Conservation (phyloP, 2,329 filamentous ascomycete species). For the Trichophyton mentagrophytes region DNA sequence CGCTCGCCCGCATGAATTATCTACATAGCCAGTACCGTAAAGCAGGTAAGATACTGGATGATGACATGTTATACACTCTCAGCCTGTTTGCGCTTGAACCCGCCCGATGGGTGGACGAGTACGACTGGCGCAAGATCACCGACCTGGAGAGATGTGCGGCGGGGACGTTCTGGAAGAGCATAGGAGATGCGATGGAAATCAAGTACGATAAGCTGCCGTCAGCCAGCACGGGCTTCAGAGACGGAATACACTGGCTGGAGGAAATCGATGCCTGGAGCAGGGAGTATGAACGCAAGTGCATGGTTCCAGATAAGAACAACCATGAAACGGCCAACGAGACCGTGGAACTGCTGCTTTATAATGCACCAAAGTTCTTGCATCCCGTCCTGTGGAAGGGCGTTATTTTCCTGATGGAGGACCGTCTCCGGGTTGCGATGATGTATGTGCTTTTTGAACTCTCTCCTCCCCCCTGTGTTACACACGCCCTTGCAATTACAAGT, state of each 20-base stretch:
- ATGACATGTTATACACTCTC: slow-evolving; percentile 54
- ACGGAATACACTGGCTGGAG: slow-evolving; percentile 42
- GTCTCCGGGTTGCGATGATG: slow-evolving; percentile 53
- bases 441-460: slow-evolving; percentile 24
- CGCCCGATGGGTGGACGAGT: slow-evolving; percentile 47
- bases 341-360: slow-evolving; percentile 47
- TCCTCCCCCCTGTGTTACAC: background rate
- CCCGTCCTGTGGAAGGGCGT: slow-evolving; percentile 41
- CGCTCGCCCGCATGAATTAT: slow-evolving; percentile 52
- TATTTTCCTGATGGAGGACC: slow-evolving; percentile 50
- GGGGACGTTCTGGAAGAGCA: slow-evolving; percentile 56
- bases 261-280: slow-evolving; percentile 40
- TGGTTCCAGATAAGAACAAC: slow-evolving; percentile 44
- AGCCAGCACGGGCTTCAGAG: slow-evolving; percentile 29
- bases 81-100: slow-evolving; percentile 55
- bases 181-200: slow-evolving; percentile 60
- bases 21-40: slow-evolving; percentile 47
- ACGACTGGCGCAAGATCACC: slow-evolving; percentile 58
- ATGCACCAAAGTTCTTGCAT: slow-evolving; percentile 37
- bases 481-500: background rate
- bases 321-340: slow-evolving; percentile 46
- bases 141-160: slow-evolving; percentile 56
- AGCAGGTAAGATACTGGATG: slow-evolving; percentile 46
- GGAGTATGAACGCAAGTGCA: slow-evolving; percentile 46
- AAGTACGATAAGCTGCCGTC: slow-evolving; percentile 36